Percentiles rank a stretch among this genome's conserved stretches.
These are phyloP conservation scores for Lenwebbia sp. DNA, from an alignment of 345 rosid genomes.

Conservation along the genomic window DNA sequence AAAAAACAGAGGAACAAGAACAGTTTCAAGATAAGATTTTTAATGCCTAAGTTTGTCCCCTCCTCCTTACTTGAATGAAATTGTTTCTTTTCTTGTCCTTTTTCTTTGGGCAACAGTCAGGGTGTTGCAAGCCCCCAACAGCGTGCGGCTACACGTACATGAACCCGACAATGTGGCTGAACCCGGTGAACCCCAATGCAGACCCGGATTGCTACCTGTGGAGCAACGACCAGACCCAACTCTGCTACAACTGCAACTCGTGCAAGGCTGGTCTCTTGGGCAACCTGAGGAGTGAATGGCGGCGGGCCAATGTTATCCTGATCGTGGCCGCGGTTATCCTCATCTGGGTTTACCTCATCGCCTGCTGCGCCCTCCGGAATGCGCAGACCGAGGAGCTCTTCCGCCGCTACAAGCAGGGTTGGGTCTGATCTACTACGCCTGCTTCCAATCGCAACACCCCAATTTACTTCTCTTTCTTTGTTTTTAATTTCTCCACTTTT, in stretches of 20 bases:
- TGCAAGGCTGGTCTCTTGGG: slow-evolving; percentile 84
- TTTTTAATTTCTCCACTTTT: no score
- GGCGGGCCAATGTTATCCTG: slow-evolving; percentile 58
- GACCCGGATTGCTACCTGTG: slow-evolving; percentile 73
- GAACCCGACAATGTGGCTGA: slow-evolving; percentile 68
- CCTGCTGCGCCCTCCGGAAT: slow-evolving; percentile 74
- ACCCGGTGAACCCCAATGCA: slow-evolving; percentile 48
- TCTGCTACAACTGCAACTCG: slow-evolving; percentile 76
- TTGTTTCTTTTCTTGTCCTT: background rate
- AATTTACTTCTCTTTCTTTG: no score
- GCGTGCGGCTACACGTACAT: slow-evolving; percentile 60
- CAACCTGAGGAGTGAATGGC: slow-evolving; percentile 79
- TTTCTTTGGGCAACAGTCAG: slow-evolving; percentile 35
- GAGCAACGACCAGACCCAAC: slow-evolving; percentile 73
- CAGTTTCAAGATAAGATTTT: background rate
- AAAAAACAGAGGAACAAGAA: background rate
- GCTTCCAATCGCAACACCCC: background rate
- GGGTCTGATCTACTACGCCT: slow-evolving; percentile 20
- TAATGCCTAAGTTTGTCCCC: background rate
- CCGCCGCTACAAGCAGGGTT: slow-evolving; percentile 54
- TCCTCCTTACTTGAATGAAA: background rate
- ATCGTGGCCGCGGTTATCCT: slow-evolving; percentile 64
- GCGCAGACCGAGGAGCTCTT: slow-evolving; percentile 81
- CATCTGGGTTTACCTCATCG: slow-evolving; percentile 70
- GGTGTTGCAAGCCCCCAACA: slow-evolving; percentile 87